Percentiles rank a stretch among this genome's conserved stretches.
Evolutionary conservation across 805 yeast genomes (phyloP).

Genomic region (Kuraishia hungarica): DNA sequence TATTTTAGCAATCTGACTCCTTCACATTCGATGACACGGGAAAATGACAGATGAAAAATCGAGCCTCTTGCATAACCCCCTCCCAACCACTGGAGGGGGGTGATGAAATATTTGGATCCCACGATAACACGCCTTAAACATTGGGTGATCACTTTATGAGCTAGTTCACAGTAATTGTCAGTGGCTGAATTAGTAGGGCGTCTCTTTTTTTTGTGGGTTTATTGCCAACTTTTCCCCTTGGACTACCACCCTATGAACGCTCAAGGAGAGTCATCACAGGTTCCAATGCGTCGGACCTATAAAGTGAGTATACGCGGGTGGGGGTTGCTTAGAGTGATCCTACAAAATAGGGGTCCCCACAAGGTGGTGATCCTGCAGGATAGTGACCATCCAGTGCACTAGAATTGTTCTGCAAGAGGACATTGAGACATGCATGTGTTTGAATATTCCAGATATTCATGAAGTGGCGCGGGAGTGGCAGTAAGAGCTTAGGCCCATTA

Average conservation of each 20-base stretch:
- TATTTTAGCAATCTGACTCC: not conserved
- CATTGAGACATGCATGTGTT: too few relatives aligned
- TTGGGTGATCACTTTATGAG: not conserved
- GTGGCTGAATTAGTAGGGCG: not conserved
- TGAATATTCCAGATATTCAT: too few relatives aligned
- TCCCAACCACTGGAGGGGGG: not conserved
- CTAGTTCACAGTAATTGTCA: not conserved
- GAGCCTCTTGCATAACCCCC: not conserved
- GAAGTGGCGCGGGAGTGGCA: too few relatives aligned
- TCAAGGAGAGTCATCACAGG: constrained; percentile 5
- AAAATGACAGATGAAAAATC: not conserved
- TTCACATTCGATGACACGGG: constrained; percentile 3
- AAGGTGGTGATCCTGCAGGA: too few relatives aligned
- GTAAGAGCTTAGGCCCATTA: too few relatives aligned
- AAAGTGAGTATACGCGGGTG: constrained; percentile 5
- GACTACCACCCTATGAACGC: not conserved
- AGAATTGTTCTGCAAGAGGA: too few relatives aligned
- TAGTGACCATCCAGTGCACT: too few relatives aligned
- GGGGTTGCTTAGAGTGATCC: too few relatives aligned
- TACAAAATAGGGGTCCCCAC: too few relatives aligned
- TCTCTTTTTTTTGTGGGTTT: not conserved
- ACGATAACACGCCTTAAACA: not conserved
- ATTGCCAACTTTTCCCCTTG: too few relatives aligned
- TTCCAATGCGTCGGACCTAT: constrained; percentile 21
- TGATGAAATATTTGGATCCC: not conserved